A percentile compares a stretch with the other conserved stretches of the same genome.
These are phyloP conservation scores for Corynascus novoguineensis DNA, from an alignment of 495 filamentous ascomycete genomes.

Conservation along the genomic window DNA sequence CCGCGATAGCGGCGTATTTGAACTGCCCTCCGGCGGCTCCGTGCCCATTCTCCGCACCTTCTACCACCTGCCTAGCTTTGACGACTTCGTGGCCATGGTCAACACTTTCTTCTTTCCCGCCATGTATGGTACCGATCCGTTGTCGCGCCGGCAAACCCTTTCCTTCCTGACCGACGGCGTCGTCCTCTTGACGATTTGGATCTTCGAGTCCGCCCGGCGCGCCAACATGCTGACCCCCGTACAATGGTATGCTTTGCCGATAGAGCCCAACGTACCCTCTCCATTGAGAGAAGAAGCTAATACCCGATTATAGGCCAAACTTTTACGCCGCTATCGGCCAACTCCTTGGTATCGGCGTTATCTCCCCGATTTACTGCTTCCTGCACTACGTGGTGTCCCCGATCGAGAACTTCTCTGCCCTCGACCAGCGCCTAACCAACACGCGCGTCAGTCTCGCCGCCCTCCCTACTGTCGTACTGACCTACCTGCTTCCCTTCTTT, in stretches of 20 bases:
- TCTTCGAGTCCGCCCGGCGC: slow-evolving; percentile 18
- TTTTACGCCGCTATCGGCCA: slow-evolving; percentile 18
- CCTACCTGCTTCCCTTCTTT: slow-evolving; percentile 31
- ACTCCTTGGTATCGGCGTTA: slow-evolving; percentile 19
- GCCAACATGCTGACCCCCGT: slow-evolving; percentile 8
- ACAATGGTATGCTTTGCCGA: slow-evolving; percentile 19
- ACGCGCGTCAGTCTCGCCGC: neutral
- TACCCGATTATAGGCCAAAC: slow-evolving; percentile 10
- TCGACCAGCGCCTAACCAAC: slow-evolving; percentile 15
- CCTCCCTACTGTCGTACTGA: slow-evolving; percentile 11
- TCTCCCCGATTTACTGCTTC: slow-evolving; percentile 20
- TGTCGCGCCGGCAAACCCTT: slow-evolving; percentile 13
- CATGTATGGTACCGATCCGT: slow-evolving; percentile 16
- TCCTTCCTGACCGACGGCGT: slow-evolving; percentile 21
- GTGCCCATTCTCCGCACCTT: slow-evolving; percentile 10
- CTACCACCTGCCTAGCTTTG: neutral
- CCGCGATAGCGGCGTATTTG: neutral
- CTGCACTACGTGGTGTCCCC: slow-evolving; percentile 17
- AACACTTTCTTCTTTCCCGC: slow-evolving; percentile 24
- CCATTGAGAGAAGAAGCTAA: no score
- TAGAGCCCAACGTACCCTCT: no score
- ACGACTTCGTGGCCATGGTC: slow-evolving; percentile 3
- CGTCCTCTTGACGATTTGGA: slow-evolving; percentile 19
- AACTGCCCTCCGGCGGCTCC: neutral
- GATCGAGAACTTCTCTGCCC: slow-evolving; percentile 4